Evolutionary conservation across 1,139 yeast species (phyloP), one percentile per base, ranked within the genome.

Genomic region (Taphrina sp.): DNA sequence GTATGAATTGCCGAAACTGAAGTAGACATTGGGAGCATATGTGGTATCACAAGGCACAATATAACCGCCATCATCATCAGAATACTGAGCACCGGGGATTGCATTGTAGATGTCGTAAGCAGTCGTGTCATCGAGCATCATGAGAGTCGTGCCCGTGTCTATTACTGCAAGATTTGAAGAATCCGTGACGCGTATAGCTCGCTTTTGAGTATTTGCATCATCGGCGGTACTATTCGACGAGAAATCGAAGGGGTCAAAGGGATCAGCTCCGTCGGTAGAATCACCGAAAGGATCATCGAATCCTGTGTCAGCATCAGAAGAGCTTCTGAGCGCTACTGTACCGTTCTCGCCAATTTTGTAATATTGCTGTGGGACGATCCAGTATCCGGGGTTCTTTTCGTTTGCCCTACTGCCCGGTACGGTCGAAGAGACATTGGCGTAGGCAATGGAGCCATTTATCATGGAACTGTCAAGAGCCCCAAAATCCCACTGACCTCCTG

Each of bases 71-170:
- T 41, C 20, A 5, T 26, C 45, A 5, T 26, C 10, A 10, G 22
- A 26, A 16, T 26, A 28, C 35, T 28, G 17, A 4, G 45, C 2
- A 5, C 34, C 45, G 7, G 45, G 45, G 28, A 41, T 41, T 8
- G 20, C n/a, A 10, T 26, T 34, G 35, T 41, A 41, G 19, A 41
- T 41, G 14, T 14, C 23, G 12, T 41, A 14, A 29, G 8, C 3
- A 14, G 26, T 10, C 4, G 7, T 23, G 19, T 41, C 45, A 28
- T 41, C 45, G 23, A 41, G 31, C 12, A 41, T 23, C 23, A 24
- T 23, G 23, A 41, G 45, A 5, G 45, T 41, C 23, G 45, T 41
- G 45, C 45, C 45, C 4, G 45, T 41, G 23, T 41, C 45, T 3
- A 41, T 41, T 5, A 41, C 16, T 23, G 31, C 31, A 7, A 7